phyloP scores from a whole-genome alignment of 2,329 filamentous ascomycete genomes.

The Xylaria digitata region DNA sequence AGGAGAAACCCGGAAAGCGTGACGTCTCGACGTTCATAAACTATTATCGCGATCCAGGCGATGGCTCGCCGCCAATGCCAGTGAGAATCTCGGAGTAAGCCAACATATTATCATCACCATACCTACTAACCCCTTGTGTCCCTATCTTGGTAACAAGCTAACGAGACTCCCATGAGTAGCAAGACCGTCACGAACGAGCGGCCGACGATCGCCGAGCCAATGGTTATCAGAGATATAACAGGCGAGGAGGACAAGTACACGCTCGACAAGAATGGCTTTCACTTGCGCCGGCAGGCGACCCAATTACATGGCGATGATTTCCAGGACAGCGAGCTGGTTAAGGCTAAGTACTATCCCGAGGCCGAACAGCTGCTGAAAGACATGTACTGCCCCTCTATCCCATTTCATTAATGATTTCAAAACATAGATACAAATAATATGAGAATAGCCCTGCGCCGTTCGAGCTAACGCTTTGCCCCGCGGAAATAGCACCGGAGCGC shows the following conservation, averaged over 20 bases:
- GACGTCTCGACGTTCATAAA: constrained; percentile 45
- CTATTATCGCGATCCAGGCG: constrained; percentile 48
- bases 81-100: constrained; percentile 47
- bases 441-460: not conserved
- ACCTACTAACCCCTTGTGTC: not conserved
- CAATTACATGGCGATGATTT: constrained; percentile 49
- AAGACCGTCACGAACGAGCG: constrained; percentile 57
- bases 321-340: constrained; percentile 68
- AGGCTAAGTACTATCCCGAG: constrained; percentile 76
- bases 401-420: constrained; percentile 56
- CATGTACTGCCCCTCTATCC: constrained; percentile 44
- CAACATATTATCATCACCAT: too few species aligned
- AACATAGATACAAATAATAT: constrained; percentile 42
- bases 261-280: constrained; percentile 57
- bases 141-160: constrained; percentile 3
- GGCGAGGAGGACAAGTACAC: constrained; percentile 55
- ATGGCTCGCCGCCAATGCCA: constrained; percentile 46
- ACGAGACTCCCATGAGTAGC: constrained; percentile 31
- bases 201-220: constrained; percentile 54
- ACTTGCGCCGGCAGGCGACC: constrained; percentile 51
- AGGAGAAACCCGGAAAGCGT: constrained; percentile 25
- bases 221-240: constrained; percentile 55
- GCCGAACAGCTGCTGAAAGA: constrained; percentile 73
- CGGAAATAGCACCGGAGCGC: constrained; percentile 66
- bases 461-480: constrained; percentile 6